phyloP scores from a whole-genome alignment of 345 rosid genomes.

The Salix udensis region DNA sequence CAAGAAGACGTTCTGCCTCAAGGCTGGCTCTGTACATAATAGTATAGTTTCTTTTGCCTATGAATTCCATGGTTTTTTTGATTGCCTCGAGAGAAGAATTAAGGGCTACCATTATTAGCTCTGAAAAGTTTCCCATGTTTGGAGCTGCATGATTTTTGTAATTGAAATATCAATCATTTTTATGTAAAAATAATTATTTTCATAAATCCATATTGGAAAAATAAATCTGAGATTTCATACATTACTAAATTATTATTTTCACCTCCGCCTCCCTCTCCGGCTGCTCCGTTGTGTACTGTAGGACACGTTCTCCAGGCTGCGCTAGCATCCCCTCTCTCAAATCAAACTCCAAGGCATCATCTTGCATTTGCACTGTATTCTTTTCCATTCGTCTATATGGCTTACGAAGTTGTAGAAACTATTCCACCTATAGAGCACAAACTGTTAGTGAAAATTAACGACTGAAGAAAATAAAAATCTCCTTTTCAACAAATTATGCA shows the following conservation, averaged over 20 bases:
- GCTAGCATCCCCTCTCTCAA: background rate
- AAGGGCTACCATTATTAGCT: background rate
- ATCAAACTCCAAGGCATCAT: background rate
- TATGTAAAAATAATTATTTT: background rate
- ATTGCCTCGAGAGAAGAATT: background rate
- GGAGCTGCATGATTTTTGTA: background rate
- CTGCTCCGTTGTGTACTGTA: background rate
- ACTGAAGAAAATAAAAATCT: background rate
- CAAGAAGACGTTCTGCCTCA: background rate
- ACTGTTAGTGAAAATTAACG: background rate
- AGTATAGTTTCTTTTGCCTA: background rate
- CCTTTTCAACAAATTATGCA: background rate
- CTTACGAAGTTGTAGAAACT: background rate
- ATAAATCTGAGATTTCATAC: too few relatives aligned
- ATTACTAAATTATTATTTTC: background rate
- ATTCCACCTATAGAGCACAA: background rate
- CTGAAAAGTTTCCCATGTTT: background rate
- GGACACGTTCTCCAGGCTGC: background rate
- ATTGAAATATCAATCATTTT: too few relatives aligned
- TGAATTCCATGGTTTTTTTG: background rate
- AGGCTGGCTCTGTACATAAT: background rate
- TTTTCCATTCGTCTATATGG: background rate
- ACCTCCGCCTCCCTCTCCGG: background rate
- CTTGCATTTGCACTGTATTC: background rate
- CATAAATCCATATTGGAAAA: background rate